Evolutionary conservation across 371 early-diverging fungal species (phyloP), one percentile per base, ranked within the genome.

Genomic region (Funneliformis caledonium): DNA sequence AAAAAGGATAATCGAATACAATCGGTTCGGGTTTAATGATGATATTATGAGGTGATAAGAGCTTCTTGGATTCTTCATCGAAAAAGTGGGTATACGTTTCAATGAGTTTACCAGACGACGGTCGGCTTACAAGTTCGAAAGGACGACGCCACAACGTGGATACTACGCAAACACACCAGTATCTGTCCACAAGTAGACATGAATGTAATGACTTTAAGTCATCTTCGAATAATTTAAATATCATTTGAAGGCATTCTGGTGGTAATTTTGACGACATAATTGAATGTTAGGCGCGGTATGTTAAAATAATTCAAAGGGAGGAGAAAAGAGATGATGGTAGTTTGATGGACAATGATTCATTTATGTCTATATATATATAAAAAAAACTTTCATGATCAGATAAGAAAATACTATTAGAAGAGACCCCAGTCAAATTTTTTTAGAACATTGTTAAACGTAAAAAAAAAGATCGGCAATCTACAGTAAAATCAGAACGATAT

Each of bases 141-240:
- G 78, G 78, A 22, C 70, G 56, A 43, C 72, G 45, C 80, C 80
- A 79, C 9, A 79, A 65, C n/a, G 45, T 16, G 2, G 11, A 14
- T 42, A 70, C 33, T 0, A 61, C 26, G 11, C 19, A 37, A 14
- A 8, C 26, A 70, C 50, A 70, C 80, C 80, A 79, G 3, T 47
- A 42, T 45, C 60, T 42, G 16, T 70, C 59, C 9, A 79, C 80
- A 1, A 79, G 59, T 26, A 79, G 11, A 45, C 80, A 79, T 16
- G 80, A 68, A 16, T 59, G 43, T 26, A 79, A 65, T 48, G 72
- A 43, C 33, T 19, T 59, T 52, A n/a, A 52, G 59, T 79, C 72
- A 70, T 70, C 43, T 1, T 22, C 45, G 10, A 70, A 43, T 47
- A 9, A 43, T 2, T 9, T 10, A 70, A 70, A 14, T 47, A 70